Evolutionary conservation across 768 basidiomycete genomes (phyloP).

Genomic region (Sutorius australiensis): DNA sequence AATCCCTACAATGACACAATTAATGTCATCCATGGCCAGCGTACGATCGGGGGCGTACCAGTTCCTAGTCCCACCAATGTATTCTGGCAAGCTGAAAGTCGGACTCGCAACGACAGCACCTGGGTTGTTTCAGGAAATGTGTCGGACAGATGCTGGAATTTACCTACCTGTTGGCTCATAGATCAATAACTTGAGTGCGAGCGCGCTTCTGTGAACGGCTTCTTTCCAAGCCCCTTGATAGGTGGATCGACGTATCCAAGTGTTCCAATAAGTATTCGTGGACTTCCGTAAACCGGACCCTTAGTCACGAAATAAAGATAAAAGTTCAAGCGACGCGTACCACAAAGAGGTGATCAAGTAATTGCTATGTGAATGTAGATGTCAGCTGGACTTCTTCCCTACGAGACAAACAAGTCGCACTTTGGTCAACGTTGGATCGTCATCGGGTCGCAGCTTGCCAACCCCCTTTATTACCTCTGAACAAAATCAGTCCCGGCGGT

Average conservation of each 20-base stretch:
- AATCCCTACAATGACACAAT: slow-evolving; percentile 45
- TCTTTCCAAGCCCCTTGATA: slow-evolving; percentile 97
- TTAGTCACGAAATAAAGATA: background rate
- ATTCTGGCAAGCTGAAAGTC: slow-evolving; percentile 91
- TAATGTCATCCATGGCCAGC: background rate
- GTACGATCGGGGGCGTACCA: slow-evolving; percentile 48
- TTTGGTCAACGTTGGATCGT: slow-evolving; percentile 73
- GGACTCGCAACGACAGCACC: slow-evolving; percentile 94
- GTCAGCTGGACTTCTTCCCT: background rate
- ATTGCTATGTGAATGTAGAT: slow-evolving; percentile 36
- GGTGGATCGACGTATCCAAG: slow-evolving; percentile 85
- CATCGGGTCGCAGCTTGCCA: slow-evolving; percentile 44
- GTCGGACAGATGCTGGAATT: too few species aligned
- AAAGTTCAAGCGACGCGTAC: slow-evolving; percentile 32
- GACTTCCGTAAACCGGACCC: slow-evolving; percentile 34
- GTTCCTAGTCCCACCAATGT: slow-evolving; percentile 85
- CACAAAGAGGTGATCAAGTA: slow-evolving; percentile 54
- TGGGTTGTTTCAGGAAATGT: slow-evolving; percentile 16
- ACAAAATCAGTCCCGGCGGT: background rate
- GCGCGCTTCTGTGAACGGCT: slow-evolving; percentile 84
- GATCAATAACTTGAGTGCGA: slow-evolving; percentile 91
- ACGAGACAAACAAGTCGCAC: slow-evolving; percentile 29
- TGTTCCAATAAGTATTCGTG: slow-evolving; percentile 81
- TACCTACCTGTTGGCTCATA: slow-evolving; percentile 80
- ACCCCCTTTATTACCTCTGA: slow-evolving; percentile 43